Evolutionary conservation across 2,329 filamentous ascomycete species (phyloP).

Genomic region (Aspergillus pseudoterreus): DNA sequence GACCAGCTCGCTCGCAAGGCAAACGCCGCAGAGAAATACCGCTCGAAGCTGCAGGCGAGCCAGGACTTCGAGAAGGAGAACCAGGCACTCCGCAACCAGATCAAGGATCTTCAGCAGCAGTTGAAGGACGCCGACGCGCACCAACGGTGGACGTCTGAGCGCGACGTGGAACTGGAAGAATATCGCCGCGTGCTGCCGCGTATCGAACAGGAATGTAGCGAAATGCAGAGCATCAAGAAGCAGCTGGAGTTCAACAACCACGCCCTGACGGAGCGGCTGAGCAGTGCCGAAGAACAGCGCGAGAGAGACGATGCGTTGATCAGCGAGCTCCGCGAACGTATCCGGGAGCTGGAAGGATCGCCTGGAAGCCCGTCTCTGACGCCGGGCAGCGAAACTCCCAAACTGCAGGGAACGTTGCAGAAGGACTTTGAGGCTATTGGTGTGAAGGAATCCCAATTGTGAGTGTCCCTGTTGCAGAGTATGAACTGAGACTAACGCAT

Average conservation of each 20-base stretch:
- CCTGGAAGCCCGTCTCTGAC: conserved; percentile 36
- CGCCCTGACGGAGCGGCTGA: conserved; percentile 42
- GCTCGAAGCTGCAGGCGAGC: conserved; percentile 47
- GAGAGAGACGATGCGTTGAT: conserved; percentile 40
- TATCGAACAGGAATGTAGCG: conserved; percentile 47
- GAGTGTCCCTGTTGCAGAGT: conserved; percentile 11
- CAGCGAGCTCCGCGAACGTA: conserved; percentile 40
- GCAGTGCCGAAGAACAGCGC: conserved; percentile 42
- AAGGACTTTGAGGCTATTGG: conserved; percentile 42
- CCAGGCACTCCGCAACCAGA: conserved; percentile 42
- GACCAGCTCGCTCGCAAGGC: conserved; percentile 46
- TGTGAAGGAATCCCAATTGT: conserved; percentile 38
- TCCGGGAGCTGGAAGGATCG: conserved; percentile 39
- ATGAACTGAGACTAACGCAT: neutral
- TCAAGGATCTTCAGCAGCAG: conserved; percentile 45
- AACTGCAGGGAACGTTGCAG: conserved; percentile 37
- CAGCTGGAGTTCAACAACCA: conserved; percentile 48
- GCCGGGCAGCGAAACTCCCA: conserved; percentile 37
- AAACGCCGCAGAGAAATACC: conserved; percentile 48
- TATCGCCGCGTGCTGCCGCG: conserved; percentile 44
- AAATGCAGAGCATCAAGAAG: conserved; percentile 47
- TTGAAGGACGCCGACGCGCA: conserved; percentile 44
- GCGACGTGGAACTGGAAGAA: conserved; percentile 40
- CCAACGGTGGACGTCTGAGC: conserved; percentile 38
- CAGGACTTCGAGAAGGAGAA: conserved; percentile 50